Evolutionary conservation across 2,329 filamentous ascomycete genomes (phyloP).

Genomic region (Pestalotiopsis sp.): DNA sequence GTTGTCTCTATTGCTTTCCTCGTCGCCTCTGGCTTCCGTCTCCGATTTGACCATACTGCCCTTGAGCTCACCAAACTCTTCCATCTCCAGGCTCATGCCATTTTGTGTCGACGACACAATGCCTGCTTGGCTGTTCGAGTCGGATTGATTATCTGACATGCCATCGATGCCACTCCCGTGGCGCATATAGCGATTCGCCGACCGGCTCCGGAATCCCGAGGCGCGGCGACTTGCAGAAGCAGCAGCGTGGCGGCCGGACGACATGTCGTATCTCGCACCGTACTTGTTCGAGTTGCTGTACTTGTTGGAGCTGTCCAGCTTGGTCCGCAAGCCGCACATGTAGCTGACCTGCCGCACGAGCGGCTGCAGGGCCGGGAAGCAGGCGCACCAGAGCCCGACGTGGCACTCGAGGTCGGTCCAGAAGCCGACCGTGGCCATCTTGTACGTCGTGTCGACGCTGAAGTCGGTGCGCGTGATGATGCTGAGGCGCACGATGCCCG

Average conservation of each 20-base stretch:
- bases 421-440: conserved; percentile 36
- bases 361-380: conserved; percentile 19
- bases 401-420: conserved; percentile 46
- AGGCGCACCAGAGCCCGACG: conserved; percentile 45
- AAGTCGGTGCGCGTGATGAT: conserved; percentile 36
- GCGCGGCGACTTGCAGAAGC: neutral
- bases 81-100: conserved; percentile 1
- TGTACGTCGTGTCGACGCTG: conserved; percentile 35
- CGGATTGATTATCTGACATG: neutral
- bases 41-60: neutral
- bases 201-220: neutral
- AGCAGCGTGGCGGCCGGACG: neutral
- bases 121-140: conserved; percentile 7
- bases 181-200: conserved; percentile 1
- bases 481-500: conserved; percentile 41
- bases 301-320: conserved; percentile 8
- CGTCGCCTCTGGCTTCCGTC: neutral
- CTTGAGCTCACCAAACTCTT: conserved; percentile 34
- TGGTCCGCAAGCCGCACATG: conserved; percentile 24
- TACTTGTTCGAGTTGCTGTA: conserved; percentile 4
- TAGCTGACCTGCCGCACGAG: neutral
- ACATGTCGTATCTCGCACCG: neutral
- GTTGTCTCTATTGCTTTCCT: neutral
- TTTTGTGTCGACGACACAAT: neutral
- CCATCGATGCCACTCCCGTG: conserved; percentile 6